A percentile compares a stretch with the other conserved stretches of the same genome.
Evolutionary conservation across 2,329 filamentous ascomycete species (phyloP).

Genomic region (Daldinia sp.): DNA sequence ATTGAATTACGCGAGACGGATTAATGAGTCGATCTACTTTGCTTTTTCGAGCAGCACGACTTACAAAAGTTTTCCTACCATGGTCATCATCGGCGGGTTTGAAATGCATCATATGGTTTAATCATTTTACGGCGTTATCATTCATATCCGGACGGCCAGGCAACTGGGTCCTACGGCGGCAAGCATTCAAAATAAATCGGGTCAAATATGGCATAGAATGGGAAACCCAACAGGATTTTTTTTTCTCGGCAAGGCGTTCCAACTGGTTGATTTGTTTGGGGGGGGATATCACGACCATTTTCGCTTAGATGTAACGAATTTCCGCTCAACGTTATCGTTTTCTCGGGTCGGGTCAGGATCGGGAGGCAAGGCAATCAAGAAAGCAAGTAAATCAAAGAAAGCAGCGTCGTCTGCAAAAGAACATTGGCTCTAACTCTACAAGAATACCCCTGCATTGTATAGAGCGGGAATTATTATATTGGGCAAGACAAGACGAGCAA

Average conservation of each 20-base stretch:
- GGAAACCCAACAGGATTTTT: conserved; percentile 23
- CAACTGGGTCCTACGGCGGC: conserved; percentile 33
- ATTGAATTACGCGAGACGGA: conserved; percentile 9
- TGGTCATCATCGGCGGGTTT: conserved; percentile 16
- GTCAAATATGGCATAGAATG: conserved; percentile 34
- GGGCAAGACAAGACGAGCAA: neutral
- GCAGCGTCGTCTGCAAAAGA: conserved; percentile 2
- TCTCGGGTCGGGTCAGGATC: neutral
- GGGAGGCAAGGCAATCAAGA: neutral
- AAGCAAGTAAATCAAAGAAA: neutral
- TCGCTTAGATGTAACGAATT: conserved; percentile 30
- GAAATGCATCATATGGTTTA: conserved; percentile 20
- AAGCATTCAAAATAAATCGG: conserved; percentile 36
- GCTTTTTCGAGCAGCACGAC: neutral
- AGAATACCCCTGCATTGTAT: conserved; percentile 17
- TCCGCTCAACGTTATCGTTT: conserved; percentile 27
- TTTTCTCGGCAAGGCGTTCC: conserved; percentile 41
- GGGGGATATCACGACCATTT: conserved; percentile 10
- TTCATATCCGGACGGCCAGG: conserved; percentile 31
- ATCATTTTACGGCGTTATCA: conserved; percentile 35
- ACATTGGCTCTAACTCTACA: conserved; percentile 7
- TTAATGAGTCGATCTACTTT: conserved; percentile 20
- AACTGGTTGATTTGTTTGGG: no score
- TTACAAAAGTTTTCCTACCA: conserved; percentile 17
- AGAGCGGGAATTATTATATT: conserved; percentile 18